Percentiles rank a stretch among this genome's conserved stretches.
These are phyloP conservation scores for Magnaporthales sp. DNA, from an alignment of 2,329 filamentous ascomycete species.

Conservation along the genomic window DNA sequence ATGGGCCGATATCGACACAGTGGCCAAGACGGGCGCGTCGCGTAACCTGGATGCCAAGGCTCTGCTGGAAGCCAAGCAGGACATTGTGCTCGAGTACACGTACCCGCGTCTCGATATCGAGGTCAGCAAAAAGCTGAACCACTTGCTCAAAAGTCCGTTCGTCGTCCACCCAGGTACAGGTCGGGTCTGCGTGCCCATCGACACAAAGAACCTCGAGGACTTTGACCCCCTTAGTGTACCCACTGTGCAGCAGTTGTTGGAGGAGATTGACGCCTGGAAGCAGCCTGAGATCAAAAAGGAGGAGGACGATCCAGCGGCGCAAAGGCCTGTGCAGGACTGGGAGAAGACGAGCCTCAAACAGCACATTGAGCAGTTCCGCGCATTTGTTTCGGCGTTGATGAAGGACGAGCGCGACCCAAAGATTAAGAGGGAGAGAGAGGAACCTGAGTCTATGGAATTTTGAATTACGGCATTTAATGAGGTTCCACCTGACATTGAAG, in stretches of 20 bases:
- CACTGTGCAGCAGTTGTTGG: slow-evolving; percentile 72
- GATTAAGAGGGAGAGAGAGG: slow-evolving; percentile 48
- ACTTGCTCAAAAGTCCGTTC: slow-evolving; percentile 95
- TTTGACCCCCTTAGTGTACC: slow-evolving; percentile 89
- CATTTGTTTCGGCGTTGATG: slow-evolving; percentile 69
- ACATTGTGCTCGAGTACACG: slow-evolving; percentile 94
- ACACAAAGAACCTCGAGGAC: slow-evolving; percentile 60
- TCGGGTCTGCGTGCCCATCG: slow-evolving; percentile 90
- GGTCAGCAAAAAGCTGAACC: slow-evolving; percentile 95
- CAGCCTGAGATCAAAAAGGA: slow-evolving; percentile 33
- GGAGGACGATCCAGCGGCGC: slow-evolving; percentile 11
- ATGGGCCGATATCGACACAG: slow-evolving; percentile 86
- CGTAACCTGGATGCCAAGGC: slow-evolving; percentile 64
- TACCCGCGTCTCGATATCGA: slow-evolving; percentile 95
- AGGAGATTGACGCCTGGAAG: slow-evolving; percentile 80
- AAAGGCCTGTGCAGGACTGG: slow-evolving; percentile 64
- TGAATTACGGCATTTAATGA: slow-evolving; percentile 16
- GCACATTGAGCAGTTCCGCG: slow-evolving; percentile 82
- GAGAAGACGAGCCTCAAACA: slow-evolving; percentile 95
- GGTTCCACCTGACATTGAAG: not conserved
- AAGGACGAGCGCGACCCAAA: slow-evolving; percentile 59
- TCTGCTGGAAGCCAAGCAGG: slow-evolving; percentile 84
- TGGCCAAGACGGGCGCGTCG: slow-evolving; percentile 69
- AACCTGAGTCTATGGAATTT: slow-evolving; percentile 43
- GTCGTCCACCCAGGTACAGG: slow-evolving; percentile 94